Percentiles rank a stretch among this genome's conserved stretches.
Evolutionary conservation across 768 basidiomycete genomes (phyloP).

Genomic region (Royoungia palumana): DNA sequence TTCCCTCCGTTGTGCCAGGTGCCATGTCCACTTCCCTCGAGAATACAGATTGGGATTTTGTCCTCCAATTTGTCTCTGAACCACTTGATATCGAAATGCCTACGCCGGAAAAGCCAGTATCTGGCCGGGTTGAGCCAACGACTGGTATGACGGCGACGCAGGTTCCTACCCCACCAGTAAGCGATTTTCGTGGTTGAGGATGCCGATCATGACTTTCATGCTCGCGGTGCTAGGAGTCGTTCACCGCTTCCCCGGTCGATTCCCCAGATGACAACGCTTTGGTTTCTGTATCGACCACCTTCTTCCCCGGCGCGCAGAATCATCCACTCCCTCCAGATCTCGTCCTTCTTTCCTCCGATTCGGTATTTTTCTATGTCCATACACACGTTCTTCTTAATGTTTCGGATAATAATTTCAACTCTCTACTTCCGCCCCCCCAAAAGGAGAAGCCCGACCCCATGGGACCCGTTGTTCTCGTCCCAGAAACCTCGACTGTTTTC

Average conservation of each 20-base stretch:
- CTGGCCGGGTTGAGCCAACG: slow-evolving; percentile 21
- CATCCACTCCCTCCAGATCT: slow-evolving; percentile 56
- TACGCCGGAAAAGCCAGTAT: slow-evolving; percentile 36
- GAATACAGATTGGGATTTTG: slow-evolving; percentile 56
- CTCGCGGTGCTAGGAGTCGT: slow-evolving; percentile 26
- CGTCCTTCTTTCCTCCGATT: slow-evolving; percentile 66
- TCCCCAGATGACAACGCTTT: slow-evolving; percentile 42
- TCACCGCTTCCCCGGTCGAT: slow-evolving; percentile 31
- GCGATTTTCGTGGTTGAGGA: slow-evolving; percentile 15
- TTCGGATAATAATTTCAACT: slow-evolving; percentile 64
- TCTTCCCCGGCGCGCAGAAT: slow-evolving; percentile 66
- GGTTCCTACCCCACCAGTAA: slow-evolving; percentile 65
- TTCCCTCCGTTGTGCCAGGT: not conserved
- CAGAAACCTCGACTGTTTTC: slow-evolving; percentile 58
- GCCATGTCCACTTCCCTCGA: slow-evolving; percentile 37
- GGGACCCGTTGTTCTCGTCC: slow-evolving; percentile 55
- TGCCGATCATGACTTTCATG: slow-evolving; percentile 6
- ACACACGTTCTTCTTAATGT: slow-evolving; percentile 50
- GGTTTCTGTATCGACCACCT: slow-evolving; percentile 81
- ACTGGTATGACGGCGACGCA: slow-evolving; percentile 30
- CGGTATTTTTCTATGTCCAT: slow-evolving; percentile 84
- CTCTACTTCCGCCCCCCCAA: slow-evolving; percentile 47
- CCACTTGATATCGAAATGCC: slow-evolving; percentile 36
- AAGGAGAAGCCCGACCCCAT: slow-evolving; percentile 39
- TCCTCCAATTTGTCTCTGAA: slow-evolving; percentile 56